Conservation (phyloP, 192 early-diverging fungal species). For the Entomortierella chlamydospora region DNA sequence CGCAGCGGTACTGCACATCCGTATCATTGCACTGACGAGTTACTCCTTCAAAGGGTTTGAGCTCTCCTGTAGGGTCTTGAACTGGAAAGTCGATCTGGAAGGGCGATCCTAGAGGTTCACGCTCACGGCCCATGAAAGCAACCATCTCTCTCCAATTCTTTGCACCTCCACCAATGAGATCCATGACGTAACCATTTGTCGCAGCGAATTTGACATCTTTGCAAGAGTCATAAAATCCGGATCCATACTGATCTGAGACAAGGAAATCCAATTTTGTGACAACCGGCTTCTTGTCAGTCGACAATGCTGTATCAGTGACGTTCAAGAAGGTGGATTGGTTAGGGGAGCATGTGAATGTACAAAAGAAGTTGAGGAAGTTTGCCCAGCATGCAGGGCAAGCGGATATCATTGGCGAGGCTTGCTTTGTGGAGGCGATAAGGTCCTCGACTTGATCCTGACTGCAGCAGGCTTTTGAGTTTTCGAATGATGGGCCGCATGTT, state of each 20-base stretch:
- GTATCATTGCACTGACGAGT: conserved; percentile 65
- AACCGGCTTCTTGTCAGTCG: conserved; percentile 39
- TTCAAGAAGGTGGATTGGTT: conserved; percentile 75
- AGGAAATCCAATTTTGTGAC: conserved; percentile 63
- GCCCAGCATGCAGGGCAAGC: conserved; percentile 75
- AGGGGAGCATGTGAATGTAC: conserved; percentile 73
- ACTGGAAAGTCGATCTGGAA: conserved; percentile 74
- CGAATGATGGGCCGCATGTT: conserved; percentile 64
- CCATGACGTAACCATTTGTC: conserved; percentile 75
- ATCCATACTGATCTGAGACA: conserved; percentile 65
- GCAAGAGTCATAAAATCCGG: conserved; percentile 70
- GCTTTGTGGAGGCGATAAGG: conserved; percentile 60
- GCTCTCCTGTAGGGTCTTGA: conserved; percentile 24
- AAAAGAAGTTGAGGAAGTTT: conserved; percentile 74
- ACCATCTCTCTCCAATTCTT: conserved; percentile 67
- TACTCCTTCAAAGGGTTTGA: conserved; percentile 47
- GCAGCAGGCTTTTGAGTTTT: conserved; percentile 64
- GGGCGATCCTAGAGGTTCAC: conserved; percentile 67
- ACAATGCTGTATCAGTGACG: conserved; percentile 55
- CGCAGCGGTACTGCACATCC: conserved; percentile 61
- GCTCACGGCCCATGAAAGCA: conserved; percentile 63
- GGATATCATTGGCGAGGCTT: conserved; percentile 64
- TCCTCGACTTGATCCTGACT: conserved; percentile 63
- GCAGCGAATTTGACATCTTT: conserved; percentile 77
- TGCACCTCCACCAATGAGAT: conserved; percentile 74